A percentile compares a stretch with the other conserved stretches of the same genome.
These are phyloP conservation scores for Starmerella powellii DNA, from an alignment of 805 yeast species.

Conservation along the genomic window DNA sequence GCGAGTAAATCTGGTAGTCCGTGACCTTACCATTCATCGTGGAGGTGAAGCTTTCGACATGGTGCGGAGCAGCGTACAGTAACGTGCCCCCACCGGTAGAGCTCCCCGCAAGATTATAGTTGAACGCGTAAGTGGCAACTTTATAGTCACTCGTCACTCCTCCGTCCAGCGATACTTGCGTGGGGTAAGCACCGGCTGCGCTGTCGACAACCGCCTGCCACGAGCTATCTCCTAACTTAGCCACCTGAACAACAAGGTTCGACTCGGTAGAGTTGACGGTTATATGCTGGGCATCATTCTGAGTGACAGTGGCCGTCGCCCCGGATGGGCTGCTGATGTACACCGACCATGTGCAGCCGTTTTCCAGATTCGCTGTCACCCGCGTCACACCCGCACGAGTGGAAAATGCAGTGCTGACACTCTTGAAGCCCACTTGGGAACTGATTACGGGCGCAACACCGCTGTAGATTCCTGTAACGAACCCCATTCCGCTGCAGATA, in stretches of 20 bases:
- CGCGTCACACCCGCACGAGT: constrained; percentile 26
- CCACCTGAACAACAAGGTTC: constrained; percentile 22
- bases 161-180: constrained; percentile 40
- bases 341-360: constrained; percentile 39
- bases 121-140: constrained; percentile 38
- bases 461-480: constrained; percentile 51
- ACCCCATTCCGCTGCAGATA: constrained; percentile 73
- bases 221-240: constrained; percentile 31
- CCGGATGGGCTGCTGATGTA: constrained; percentile 35
- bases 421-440: constrained; percentile 37
- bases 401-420: constrained; percentile 31
- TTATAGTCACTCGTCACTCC: constrained; percentile 30
- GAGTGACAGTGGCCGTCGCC: constrained; percentile 29
- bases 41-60: constrained; percentile 36
- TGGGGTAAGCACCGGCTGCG: constrained; percentile 59
- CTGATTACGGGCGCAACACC: constrained; percentile 39
- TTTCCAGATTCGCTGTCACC: constrained; percentile 32
- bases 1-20: constrained; percentile 34
- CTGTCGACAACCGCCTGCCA: constrained; percentile 40
- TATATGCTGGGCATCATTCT: constrained; percentile 31
- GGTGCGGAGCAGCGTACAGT: constrained; percentile 62
- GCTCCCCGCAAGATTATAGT: constrained; percentile 40
- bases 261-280: constrained; percentile 37
- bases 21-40: constrained; percentile 29
- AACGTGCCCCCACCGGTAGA: constrained; percentile 37